Evolutionary conservation across 441 rosid species (phyloP).

Genomic region (Populus tomentosa): DNA sequence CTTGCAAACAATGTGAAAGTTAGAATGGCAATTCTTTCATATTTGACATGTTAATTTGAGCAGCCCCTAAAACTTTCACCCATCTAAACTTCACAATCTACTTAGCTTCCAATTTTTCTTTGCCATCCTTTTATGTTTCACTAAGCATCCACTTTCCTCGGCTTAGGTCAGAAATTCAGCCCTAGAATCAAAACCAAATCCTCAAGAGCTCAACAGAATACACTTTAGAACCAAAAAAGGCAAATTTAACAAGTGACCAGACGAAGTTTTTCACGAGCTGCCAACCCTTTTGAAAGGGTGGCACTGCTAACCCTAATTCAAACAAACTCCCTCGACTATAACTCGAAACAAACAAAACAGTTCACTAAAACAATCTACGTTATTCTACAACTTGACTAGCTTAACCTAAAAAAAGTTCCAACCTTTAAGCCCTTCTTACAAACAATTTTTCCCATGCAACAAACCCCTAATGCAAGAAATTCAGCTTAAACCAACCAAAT

Average conservation of each 20-base stretch:
- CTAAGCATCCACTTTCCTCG: background rate
- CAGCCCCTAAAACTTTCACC: background rate
- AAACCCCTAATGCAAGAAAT: background rate
- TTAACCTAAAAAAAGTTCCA: background rate
- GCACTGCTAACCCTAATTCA: background rate
- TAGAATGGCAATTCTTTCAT: background rate
- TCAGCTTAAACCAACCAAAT: constrained; percentile 33
- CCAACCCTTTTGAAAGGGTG: background rate
- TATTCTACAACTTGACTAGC: background rate
- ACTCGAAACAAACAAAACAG: background rate
- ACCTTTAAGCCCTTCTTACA: background rate
- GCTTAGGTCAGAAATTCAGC: background rate
- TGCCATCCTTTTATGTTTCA: background rate
- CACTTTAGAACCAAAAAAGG: background rate
- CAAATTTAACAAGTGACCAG: background rate
- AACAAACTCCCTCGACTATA: background rate
- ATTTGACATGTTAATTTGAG: background rate
- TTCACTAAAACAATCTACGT: background rate
- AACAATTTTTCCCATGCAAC: background rate
- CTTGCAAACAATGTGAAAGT: background rate
- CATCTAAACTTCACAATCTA: background rate
- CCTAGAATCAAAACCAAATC: background rate
- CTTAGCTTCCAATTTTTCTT: background rate
- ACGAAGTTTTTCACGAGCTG: background rate
- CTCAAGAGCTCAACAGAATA: background rate